Evolutionary conservation across 1,284 basidiomycete genomes (phyloP).

Genomic region (Psilocybe mexicana): DNA sequence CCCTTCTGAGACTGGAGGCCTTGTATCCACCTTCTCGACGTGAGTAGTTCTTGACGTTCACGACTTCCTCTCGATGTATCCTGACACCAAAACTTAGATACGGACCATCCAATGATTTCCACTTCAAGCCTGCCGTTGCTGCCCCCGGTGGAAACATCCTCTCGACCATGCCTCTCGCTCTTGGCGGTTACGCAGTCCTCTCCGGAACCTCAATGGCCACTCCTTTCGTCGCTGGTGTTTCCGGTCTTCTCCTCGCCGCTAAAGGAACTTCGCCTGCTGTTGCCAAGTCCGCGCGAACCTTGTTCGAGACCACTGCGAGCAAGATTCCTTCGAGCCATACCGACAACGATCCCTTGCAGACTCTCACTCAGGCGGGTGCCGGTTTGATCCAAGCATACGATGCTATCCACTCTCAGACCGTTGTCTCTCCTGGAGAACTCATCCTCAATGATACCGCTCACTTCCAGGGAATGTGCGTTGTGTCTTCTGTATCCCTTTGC

Average conservation of each 20-base stretch:
- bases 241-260: conserved; percentile 63
- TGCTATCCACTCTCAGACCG: conserved; percentile 56
- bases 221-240: conserved; percentile 61
- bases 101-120: conserved; percentile 61
- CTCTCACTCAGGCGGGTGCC: conserved; percentile 65
- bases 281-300: conserved; percentile 41
- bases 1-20: conserved; percentile 47
- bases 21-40: conserved; percentile 38
- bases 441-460: conserved; percentile 71
- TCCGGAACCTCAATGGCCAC: conserved; percentile 48
- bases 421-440: conserved; percentile 60
- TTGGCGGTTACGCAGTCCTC: conserved; percentile 44
- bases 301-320: conserved; percentile 64
- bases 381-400: conserved; percentile 68
- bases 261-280: conserved; percentile 46
- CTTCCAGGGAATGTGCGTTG: conserved; percentile 45
- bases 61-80: neutral
- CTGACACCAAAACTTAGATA: conserved; percentile 31
- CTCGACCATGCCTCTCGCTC: conserved; percentile 48
- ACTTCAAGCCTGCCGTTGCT: conserved; percentile 53
- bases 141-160: conserved; percentile 65
- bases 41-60: conserved; percentile 7
- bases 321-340: conserved; percentile 48
- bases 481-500: neutral
- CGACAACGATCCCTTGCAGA: conserved; percentile 51